phyloP scores from a whole-genome alignment of 1,139 yeast species.

The Geotrichum candidum region DNA sequence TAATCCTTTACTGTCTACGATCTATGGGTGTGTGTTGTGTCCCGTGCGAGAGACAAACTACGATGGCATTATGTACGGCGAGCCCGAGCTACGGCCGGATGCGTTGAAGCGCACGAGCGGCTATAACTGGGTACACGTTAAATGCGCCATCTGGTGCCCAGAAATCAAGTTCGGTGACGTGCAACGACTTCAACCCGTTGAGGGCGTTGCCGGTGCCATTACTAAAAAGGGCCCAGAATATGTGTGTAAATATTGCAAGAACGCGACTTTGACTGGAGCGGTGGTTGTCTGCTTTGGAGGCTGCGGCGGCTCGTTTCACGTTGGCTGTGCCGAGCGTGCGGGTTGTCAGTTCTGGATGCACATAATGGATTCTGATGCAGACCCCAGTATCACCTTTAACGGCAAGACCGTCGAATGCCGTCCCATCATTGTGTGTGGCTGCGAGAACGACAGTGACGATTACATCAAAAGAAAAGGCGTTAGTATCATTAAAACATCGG shows the following conservation, averaged over 20 bases:
- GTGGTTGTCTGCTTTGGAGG: slow-evolving; percentile 38
- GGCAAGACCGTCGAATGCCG: neutral
- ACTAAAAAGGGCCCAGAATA: slow-evolving; percentile 19
- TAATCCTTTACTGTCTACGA: slow-evolving; percentile 52
- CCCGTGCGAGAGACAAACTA: slow-evolving; percentile 47
- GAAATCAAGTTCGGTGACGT: slow-evolving; percentile 41
- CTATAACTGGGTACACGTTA: slow-evolving; percentile 75
- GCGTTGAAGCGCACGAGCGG: slow-evolving; percentile 64
- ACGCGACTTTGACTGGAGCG: slow-evolving; percentile 38
- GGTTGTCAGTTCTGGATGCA: slow-evolving; percentile 33
- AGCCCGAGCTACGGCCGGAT: slow-evolving; percentile 46
- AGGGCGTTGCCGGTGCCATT: slow-evolving; percentile 26
- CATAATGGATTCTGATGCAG: neutral
- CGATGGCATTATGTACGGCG: slow-evolving; percentile 43
- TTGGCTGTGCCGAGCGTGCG: slow-evolving; percentile 54
- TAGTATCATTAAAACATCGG: slow-evolving; percentile 8
- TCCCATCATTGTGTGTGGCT: neutral
- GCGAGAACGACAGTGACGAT: slow-evolving; percentile 17
- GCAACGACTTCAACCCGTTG: slow-evolving; percentile 43
- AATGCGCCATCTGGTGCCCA: slow-evolving; percentile 60
- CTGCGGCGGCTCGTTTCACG: slow-evolving; percentile 46
- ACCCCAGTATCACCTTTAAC: neutral
- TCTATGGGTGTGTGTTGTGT: slow-evolving; percentile 64
- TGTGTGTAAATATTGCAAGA: slow-evolving; percentile 13
- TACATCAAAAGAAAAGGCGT: neutral